Conservation (phyloP, 2,329 filamentous ascomycete genomes). For the Dactylellina cionopaga region DNA sequence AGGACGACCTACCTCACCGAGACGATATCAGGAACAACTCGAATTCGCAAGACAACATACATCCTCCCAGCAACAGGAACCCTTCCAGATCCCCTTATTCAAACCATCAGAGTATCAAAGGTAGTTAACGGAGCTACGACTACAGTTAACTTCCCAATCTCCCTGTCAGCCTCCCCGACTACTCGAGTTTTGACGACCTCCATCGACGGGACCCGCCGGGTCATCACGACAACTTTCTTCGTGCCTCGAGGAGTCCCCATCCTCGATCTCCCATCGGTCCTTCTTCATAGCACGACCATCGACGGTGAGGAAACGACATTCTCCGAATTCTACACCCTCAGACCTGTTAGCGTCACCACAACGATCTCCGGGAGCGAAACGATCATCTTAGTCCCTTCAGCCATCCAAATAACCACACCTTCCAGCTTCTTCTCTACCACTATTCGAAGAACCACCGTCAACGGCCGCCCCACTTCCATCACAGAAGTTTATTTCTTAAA, state of each 20-base stretch:
- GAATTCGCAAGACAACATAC: slow-evolving; percentile 17
- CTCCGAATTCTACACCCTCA: slow-evolving; percentile 45
- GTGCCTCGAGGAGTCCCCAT: slow-evolving; percentile 31
- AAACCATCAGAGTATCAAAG: slow-evolving; percentile 31
- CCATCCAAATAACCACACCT: slow-evolving; percentile 37
- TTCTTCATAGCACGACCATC: slow-evolving; percentile 30
- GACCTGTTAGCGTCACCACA: slow-evolving; percentile 35
- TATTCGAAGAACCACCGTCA: slow-evolving; percentile 26
- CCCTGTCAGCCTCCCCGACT: slow-evolving; percentile 29
- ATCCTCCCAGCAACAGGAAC: slow-evolving; percentile 40
- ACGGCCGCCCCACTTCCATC: slow-evolving; percentile 31
- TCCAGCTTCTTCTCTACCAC: slow-evolving; percentile 32
- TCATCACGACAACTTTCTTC: slow-evolving; percentile 37
- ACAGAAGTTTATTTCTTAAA: slow-evolving; percentile 40
- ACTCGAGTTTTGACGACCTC: slow-evolving; percentile 24
- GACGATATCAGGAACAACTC: slow-evolving; percentile 20
- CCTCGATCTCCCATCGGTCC: slow-evolving; percentile 35
- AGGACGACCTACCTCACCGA: slow-evolving; percentile 37
- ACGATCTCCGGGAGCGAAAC: slow-evolving; percentile 34
- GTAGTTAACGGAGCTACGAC: slow-evolving; percentile 25
- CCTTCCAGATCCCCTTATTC: slow-evolving; percentile 23
- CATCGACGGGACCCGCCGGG: slow-evolving; percentile 14
- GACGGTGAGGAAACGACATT: slow-evolving; percentile 19
- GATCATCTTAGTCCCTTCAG: slow-evolving; percentile 20
- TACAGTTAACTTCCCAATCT: slow-evolving; percentile 41